Evolutionary conservation across 306 rosid genomes (phyloP).

Genomic region (Carpinus viminea): DNA sequence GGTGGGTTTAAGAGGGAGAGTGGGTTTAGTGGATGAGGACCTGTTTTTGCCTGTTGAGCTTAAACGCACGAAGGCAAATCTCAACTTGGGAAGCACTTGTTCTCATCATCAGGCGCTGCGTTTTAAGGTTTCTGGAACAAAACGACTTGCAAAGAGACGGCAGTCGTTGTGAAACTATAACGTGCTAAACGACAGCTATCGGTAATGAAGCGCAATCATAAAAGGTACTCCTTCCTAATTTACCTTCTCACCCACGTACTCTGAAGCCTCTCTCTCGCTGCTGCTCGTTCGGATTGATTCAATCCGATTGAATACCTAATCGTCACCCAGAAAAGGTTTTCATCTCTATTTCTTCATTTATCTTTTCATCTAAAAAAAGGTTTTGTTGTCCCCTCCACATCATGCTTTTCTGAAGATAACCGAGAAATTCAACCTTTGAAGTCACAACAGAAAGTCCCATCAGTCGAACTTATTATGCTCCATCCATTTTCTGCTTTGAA

Average conservation of each 20-base stretch:
- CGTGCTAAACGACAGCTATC: too few species aligned
- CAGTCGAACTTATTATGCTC: neutral
- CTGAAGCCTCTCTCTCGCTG: neutral
- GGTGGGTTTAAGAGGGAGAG: conserved; percentile 33
- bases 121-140: too few species aligned
- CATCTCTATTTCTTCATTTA: neutral
- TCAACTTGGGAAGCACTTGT: neutral
- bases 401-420: neutral
- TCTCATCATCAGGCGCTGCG: too few species aligned
- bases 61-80: too few species aligned
- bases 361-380: neutral
- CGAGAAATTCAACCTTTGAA: neutral
- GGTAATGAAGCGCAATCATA: neutral
- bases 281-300: neutral
- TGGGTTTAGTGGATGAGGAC: conserved; percentile 21
- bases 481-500: neutral
- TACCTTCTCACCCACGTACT: neutral
- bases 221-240: neutral
- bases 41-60: neutral
- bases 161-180: too few species aligned
- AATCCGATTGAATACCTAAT: neutral
- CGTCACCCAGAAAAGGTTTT: neutral
- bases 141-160: neutral
- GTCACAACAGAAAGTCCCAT: neutral
- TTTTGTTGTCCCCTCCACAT: too few species aligned